Percentiles rank a stretch among this genome's conserved stretches.
Evolutionary conservation across 139 green algal species (phyloP).

Genomic region (Chlamydomonas urium): DNA sequence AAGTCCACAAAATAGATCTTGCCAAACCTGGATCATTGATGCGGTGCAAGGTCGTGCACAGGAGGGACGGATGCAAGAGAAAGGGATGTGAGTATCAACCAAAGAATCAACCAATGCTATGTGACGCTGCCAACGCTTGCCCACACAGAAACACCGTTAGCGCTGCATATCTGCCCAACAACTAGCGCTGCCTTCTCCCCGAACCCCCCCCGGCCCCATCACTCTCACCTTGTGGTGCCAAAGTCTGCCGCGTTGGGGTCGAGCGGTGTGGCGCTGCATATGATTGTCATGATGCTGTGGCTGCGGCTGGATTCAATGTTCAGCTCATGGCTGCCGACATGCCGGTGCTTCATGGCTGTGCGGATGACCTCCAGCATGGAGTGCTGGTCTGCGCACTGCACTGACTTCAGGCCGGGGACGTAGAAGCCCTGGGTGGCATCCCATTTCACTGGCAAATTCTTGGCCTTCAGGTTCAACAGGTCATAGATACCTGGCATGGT

Average conservation of each 20-base stretch:
- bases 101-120: too few species aligned
- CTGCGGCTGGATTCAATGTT: constrained; percentile 79
- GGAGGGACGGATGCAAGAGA: not conserved
- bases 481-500: constrained; percentile 61
- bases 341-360: constrained; percentile 66
- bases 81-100: too few species aligned
- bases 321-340: constrained; percentile 75
- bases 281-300: constrained; percentile 85
- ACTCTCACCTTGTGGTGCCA: constrained; percentile 31
- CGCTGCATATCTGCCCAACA: too few species aligned
- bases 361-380: constrained; percentile 47
- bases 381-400: not conserved
- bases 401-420: constrained; percentile 62
- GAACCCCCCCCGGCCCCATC: not conserved
- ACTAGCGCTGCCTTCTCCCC: too few species aligned
- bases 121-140: too few species aligned
- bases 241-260: constrained; percentile 46
- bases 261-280: not conserved
- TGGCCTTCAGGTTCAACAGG: constrained; percentile 47
- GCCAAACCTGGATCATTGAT: constrained; percentile 23
- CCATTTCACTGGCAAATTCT: constrained; percentile 74
- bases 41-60: not conserved
- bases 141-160: too few species aligned
- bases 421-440: constrained; percentile 69
- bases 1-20: constrained; percentile 91